Conservation (phyloP, 2,329 filamentous ascomycete genomes). For the Penicillium frequentans region DNA sequence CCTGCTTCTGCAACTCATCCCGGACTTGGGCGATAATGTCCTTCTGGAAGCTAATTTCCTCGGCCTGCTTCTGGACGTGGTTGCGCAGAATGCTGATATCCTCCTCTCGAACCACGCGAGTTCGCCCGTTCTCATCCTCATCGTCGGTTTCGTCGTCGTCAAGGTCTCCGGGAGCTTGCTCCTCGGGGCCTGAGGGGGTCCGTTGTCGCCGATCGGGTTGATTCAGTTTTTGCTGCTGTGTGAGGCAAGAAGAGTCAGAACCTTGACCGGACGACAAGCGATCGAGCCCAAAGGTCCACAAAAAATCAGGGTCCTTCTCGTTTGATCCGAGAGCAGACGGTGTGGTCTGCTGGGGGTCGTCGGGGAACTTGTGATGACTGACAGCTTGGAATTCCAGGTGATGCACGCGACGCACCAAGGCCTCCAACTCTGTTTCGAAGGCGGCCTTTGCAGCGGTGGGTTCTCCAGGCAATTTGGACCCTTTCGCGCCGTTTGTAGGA, state of each 20-base stretch:
- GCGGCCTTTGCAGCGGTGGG: conserved; percentile 72
- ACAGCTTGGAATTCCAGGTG: conserved; percentile 78
- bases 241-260: conserved; percentile 35
- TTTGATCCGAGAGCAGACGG: conserved; percentile 63
- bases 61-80: conserved; percentile 90
- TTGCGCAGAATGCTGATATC: conserved; percentile 83
- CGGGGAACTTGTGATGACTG: conserved; percentile 58
- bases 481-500: conserved; percentile 51
- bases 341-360: conserved; percentile 71
- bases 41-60: conserved; percentile 84
- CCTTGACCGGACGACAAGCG: conserved; percentile 33
- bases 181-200: conserved; percentile 32
- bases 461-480: conserved; percentile 73
- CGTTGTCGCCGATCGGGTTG: conserved; percentile 39
- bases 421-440: conserved; percentile 79
- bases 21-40: conserved; percentile 83
- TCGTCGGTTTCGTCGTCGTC: conserved; percentile 38
- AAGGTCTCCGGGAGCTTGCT: conserved; percentile 28
- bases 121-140: conserved; percentile 55
- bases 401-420: conserved; percentile 74
- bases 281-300: conserved; percentile 36
- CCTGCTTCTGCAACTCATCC: conserved; percentile 80
- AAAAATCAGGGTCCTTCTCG: conserved; percentile 38
- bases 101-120: conserved; percentile 65
- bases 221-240: conserved; percentile 39